Base-by-base conservation (phyloP, 768 basidiomycete species). In the Tricholomella constricta region DNA sequence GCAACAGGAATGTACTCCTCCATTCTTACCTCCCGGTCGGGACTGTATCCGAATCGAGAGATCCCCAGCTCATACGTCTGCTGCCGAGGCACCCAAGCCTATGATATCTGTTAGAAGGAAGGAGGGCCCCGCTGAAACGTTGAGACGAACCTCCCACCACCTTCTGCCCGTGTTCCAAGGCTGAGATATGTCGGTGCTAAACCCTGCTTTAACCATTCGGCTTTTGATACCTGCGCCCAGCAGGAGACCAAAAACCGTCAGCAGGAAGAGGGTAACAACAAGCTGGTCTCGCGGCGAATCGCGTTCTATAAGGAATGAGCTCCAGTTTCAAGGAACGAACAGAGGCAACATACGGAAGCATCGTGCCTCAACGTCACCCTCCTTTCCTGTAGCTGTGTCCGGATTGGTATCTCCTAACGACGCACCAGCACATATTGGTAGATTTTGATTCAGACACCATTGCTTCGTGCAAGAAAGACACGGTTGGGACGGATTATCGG, bases 231-330 rank as follows among this genome's bases (percentile, higher is more conserved):
- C 91, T 29, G 92, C 91, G 45, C 83, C 87, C 22, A 96, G 75
- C 37, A 96, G 73, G 51, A 96, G 79, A 19, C 91, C 92, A 60
- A 95, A 87, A 23, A 97, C 87, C 26, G 86, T 89, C 57, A 97
- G 72, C 25, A 96, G 76, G 75, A 96, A 97, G 46, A 95, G 76
- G 15, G 93, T 94, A 41, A 96, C 94, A 27, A 96, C 88, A 25
- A 95, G 78, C 65, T 96, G 94, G 72, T 97, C 94, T 68, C 94
- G 74, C n/a, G 94, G 94, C 17, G 91, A 94, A 75, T 96, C 94
- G 56, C 94, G 84, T 75, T 95, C 94, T 96, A 70, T 54, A 46
- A 56, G 52, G 52, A 56, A 49, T 64, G 48, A 50, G 54, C 44
- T 56, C 49, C 26, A 54, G 34, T 10, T 48, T 46, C 40, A 46